Percentiles rank a stretch among this genome's conserved stretches.
Evolutionary conservation across 2,329 filamentous ascomycete species (phyloP).

Genomic region (Ambrosiella xylebori): DNA sequence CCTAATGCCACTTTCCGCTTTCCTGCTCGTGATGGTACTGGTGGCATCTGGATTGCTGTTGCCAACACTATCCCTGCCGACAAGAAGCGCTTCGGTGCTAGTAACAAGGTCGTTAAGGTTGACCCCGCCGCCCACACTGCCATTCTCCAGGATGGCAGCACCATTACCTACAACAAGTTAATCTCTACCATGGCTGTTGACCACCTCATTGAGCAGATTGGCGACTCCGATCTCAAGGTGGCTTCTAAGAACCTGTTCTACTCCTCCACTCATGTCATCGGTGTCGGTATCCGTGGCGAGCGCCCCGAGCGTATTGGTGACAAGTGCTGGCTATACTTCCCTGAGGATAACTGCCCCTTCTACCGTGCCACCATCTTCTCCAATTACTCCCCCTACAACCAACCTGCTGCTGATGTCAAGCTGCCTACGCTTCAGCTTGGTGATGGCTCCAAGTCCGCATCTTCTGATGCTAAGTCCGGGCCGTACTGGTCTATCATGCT

Average conservation of each 20-base stretch:
- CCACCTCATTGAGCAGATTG: constrained; percentile 70
- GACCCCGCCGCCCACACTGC: constrained; percentile 74
- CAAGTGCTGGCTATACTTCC: constrained; percentile 99
- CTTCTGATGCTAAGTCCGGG: constrained; percentile 58
- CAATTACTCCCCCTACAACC: constrained; percentile 99
- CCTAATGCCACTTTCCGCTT: constrained; percentile 98
- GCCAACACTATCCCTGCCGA: constrained; percentile 81
- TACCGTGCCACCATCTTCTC: constrained; percentile 99
- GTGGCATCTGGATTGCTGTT: constrained; percentile 97
- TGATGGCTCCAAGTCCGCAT: constrained; percentile 64
- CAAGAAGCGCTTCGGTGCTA: constrained; percentile 78
- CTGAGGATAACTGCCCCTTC: constrained; percentile 96
- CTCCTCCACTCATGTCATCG: constrained; percentile 92
- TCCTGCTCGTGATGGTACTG: constrained; percentile 85
- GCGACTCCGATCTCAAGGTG: constrained; percentile 54
- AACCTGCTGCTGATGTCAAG: constrained; percentile 67
- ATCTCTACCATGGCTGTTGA: constrained; percentile 95
- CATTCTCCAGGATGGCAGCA: constrained; percentile 67
- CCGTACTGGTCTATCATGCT: constrained; percentile 99
- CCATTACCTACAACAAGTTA: constrained; percentile 78
- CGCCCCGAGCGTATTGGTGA: constrained; percentile 93
- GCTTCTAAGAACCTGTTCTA: constrained; percentile 81
- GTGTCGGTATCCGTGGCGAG: constrained; percentile 79
- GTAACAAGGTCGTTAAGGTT: constrained; percentile 70
- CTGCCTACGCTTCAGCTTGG: constrained; percentile 74